Evolutionary conservation across 495 filamentous ascomycete species (phyloP).

Genomic region (Cudoniella acicularis): DNA sequence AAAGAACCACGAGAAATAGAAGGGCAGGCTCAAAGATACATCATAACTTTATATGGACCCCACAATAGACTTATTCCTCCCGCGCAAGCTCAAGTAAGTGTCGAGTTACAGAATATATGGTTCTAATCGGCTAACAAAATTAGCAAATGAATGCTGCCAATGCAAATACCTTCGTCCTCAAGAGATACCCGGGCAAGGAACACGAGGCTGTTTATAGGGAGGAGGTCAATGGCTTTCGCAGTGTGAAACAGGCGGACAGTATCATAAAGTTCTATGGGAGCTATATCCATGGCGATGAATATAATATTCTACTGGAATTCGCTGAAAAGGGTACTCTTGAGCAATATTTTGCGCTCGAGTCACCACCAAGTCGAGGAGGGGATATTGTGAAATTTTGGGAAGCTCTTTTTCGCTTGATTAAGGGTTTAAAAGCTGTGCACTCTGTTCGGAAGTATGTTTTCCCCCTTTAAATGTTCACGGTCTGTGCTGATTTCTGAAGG

Average conservation of each 20-base stretch:
- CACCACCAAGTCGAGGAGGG: slow-evolving; percentile 26
- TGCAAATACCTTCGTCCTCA: slow-evolving; percentile 36
- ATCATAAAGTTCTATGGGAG: slow-evolving; percentile 42
- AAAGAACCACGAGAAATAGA: slow-evolving; percentile 10
- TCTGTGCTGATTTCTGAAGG: slow-evolving; percentile 9
- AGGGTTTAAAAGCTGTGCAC: slow-evolving; percentile 36
- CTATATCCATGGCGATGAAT: slow-evolving; percentile 34
- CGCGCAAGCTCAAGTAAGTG: too few species aligned
- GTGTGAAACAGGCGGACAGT: slow-evolving; percentile 21
- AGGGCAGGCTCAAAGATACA: slow-evolving; percentile 20
- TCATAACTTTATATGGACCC: slow-evolving; percentile 29
- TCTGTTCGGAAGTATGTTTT: slow-evolving; percentile 8
- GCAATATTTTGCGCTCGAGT: slow-evolving; percentile 31
- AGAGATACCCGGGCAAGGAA: slow-evolving; percentile 33
- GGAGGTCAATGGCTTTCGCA: slow-evolving; percentile 34
- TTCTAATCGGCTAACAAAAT: slow-evolving; percentile 2
- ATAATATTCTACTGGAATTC: slow-evolving; percentile 44
- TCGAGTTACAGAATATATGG: too few species aligned
- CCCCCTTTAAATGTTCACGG: too few species aligned
- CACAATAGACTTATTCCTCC: slow-evolving; percentile 27
- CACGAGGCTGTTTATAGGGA: slow-evolving; percentile 30
- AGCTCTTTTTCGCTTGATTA: slow-evolving; percentile 33
- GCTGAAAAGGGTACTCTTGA: slow-evolving; percentile 40
- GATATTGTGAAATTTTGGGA: slow-evolving; percentile 43
- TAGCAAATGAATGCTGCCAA: neutral